A percentile compares a stretch with the other conserved stretches of the same genome.
These are phyloP conservation scores for Puccinia hordei DNA, from an alignment of 1,284 basidiomycete genomes.

Conservation along the genomic window DNA sequence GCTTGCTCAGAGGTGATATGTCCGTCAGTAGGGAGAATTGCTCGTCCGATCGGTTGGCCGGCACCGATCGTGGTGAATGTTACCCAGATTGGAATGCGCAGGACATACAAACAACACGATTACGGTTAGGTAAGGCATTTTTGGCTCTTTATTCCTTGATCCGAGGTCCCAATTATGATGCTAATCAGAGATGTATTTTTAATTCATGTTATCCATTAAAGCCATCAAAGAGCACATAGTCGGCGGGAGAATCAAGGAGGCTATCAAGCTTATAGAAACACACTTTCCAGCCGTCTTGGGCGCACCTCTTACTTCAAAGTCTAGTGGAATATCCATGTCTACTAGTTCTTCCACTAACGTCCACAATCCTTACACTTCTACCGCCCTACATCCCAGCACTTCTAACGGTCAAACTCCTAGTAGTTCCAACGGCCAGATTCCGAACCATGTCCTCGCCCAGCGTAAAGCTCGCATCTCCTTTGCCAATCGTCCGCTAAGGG, in stretches of 20 bases:
- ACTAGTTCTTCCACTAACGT: not conserved
- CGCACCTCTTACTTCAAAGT: conserved; percentile 14
- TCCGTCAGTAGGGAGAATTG: not conserved
- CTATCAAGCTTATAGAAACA: conserved; percentile 34
- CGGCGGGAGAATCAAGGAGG: conserved; percentile 40
- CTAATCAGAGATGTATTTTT: conserved; percentile 6
- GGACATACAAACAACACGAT: conserved; percentile 45
- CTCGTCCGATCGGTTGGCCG: not conserved
- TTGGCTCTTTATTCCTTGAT: not conserved
- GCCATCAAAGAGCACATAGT: conserved; percentile 47
- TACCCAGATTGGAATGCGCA: conserved; percentile 47
- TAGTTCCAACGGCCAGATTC: conserved; percentile 11
- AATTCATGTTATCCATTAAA: not conserved
- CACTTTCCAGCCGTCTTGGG: conserved; percentile 42
- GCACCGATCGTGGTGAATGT: not conserved
- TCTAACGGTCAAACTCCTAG: conserved; percentile 5
- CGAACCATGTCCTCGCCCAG: conserved; percentile 25
- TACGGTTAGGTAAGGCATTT: conserved; percentile 23
- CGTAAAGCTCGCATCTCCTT: conserved; percentile 12
- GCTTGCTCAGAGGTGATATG: not conserved
- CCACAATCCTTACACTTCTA: not conserved
- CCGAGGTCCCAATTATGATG: not conserved
- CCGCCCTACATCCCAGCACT: not conserved
- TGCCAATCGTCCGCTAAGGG: conserved; percentile 34
- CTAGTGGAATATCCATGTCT: conserved; percentile 1